Base-by-base conservation (phyloP, 1,284 basidiomycete genomes). In the Termitomyces sp. region DNA sequence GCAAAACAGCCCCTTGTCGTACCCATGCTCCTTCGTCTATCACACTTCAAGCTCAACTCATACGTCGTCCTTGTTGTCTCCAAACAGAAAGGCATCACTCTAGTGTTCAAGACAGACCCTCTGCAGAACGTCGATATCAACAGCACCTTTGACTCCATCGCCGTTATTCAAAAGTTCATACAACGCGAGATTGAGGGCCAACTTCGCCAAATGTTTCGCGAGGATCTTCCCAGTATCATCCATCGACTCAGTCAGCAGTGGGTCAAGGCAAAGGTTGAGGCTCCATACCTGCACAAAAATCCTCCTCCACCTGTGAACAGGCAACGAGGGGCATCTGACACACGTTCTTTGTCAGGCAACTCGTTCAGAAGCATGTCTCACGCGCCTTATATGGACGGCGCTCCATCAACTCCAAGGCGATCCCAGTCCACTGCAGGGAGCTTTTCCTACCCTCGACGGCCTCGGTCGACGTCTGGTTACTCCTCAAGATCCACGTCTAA, bases 81-180 rank as follows among this genome's bases (percentile, higher is more conserved):
- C 26, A 92, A 92, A 61, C 90, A 90, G 68, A 98, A 98, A 67
- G 97, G 97, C 48, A 98, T 99, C 69, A 99, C 97, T 0, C 84
- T 99, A 45, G 97, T 99, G 24, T 99, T 99, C 86, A 99, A 99
- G 75, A 99, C 98, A 54, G 97, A 99, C 71, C 97, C 97, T 0
- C 81, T 99, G 19, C 95, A 99, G 72, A 94, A 94, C 64, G 94
- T 99, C 53, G 92, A 98, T 67, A 98, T 99, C 65, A 93, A 90
- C 69, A 93, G 90, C 66, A 98, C 96, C 0, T 99, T 99, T 67
- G 97, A 99, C 72, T 94, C 92, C 15, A 96, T 99, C 59, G 94
- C 92, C 49, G 94, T 98, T 59, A 98, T 99, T 54, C 92, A 98
- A 66, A 94, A 92, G 54, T 98, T 95, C 71, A 92, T 98, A 53